Percentiles rank a stretch among this genome's conserved stretches.
Evolutionary conservation across 2,329 filamentous ascomycete species (phyloP).

Genomic region (Ophiostoma piceae): DNA sequence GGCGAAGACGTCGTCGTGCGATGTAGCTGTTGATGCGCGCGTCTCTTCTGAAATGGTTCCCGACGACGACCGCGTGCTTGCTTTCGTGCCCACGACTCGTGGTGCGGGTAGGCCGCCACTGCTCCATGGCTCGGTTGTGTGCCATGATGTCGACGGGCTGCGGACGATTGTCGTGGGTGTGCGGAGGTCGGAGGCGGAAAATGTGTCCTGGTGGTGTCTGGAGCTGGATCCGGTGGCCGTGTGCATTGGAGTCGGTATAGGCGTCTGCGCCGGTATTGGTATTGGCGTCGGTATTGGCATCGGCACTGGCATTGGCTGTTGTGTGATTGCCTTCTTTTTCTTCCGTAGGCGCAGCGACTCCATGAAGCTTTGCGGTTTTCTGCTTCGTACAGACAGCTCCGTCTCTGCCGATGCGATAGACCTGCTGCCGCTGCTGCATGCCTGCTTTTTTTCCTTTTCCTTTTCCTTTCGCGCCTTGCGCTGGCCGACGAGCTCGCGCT

Average conservation of each 20-base stretch:
- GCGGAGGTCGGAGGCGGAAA: not conserved
- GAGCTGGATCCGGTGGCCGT: not conserved
- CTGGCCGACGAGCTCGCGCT: slow-evolving; percentile 50
- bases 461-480: slow-evolving; percentile 46
- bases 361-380: slow-evolving; percentile 43
- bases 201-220: not conserved
- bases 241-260: no score
- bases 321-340: slow-evolving; percentile 1
- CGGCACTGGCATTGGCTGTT: not conserved
- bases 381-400: slow-evolving; percentile 40
- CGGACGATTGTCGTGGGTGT: not conserved
- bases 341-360: slow-evolving; percentile 33
- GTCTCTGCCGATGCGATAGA: slow-evolving; percentile 42
- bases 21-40: not conserved
- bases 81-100: not conserved
- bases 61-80: slow-evolving; percentile 7
- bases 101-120: slow-evolving; percentile 17
- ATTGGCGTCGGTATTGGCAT: no score
- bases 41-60: slow-evolving; percentile 8
- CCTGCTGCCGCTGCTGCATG: slow-evolving; percentile 31
- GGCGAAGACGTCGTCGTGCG: slow-evolving; percentile 21
- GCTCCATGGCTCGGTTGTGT: slow-evolving; percentile 17
- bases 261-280: no score
- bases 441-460: slow-evolving; percentile 35
- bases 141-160: slow-evolving; percentile 16